These are phyloP conservation scores for Scytalidium sp. DNA, from an alignment of 2,329 filamentous ascomycete species.

Conservation along the genomic window DNA sequence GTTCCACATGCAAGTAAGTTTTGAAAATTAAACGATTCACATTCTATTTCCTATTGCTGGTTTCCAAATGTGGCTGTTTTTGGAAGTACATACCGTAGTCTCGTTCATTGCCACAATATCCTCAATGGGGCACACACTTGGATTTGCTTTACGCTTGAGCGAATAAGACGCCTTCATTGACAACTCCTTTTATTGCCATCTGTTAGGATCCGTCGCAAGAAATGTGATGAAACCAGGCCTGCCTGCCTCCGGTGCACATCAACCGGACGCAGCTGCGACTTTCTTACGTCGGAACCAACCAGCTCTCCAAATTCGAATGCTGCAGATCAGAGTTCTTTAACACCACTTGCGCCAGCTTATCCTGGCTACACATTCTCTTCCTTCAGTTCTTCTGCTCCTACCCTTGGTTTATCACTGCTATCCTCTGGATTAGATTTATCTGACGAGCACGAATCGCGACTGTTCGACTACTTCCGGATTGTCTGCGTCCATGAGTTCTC, in stretches of 20 bases:
- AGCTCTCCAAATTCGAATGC: neutral
- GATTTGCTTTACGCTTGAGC: neutral
- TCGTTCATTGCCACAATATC: too few relatives aligned
- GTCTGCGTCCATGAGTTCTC: constrained; percentile 2
- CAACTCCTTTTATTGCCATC: neutral
- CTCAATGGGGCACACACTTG: too few relatives aligned
- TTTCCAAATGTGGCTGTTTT: too few relatives aligned
- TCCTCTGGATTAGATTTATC: neutral
- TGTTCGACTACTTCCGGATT: constrained; percentile 8
- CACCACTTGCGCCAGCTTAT: neutral
- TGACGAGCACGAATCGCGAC: neutral
- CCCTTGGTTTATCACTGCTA: neutral
- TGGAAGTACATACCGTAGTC: too few relatives aligned
- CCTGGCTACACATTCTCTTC: neutral
- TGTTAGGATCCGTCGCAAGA: constrained; percentile 14
- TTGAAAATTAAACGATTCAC: too few relatives aligned
- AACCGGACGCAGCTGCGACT: constrained; percentile 7
- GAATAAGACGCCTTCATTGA: neutral
- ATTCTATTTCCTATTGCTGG: too few relatives aligned
- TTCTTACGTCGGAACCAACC: neutral
- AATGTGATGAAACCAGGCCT: constrained; percentile 16
- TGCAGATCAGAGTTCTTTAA: neutral
- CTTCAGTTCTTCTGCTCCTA: neutral
- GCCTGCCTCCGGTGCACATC: constrained; percentile 10
- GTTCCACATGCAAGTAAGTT: constrained; percentile 6